These are phyloP conservation scores for Candida caryicola DNA, from an alignment of 805 yeast species.

Conservation along the genomic window DNA sequence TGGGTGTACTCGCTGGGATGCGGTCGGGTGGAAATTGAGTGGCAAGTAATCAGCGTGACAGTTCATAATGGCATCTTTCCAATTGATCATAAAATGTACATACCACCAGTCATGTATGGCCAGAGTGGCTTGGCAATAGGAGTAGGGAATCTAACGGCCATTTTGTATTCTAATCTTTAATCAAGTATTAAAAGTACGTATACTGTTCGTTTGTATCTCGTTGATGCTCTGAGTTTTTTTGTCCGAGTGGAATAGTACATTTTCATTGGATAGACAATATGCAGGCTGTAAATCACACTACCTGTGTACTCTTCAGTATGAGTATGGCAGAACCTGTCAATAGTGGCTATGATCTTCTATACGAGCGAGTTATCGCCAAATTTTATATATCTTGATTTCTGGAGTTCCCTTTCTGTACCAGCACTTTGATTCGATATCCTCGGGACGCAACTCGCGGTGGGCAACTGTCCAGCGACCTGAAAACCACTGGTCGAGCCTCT, in stretches of 20 bases:
- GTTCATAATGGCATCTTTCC: too few relatives aligned
- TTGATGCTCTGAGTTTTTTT: not conserved
- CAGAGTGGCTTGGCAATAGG: slow-evolving; percentile 70
- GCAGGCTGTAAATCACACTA: slow-evolving; percentile 2
- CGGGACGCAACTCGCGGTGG: slow-evolving; percentile 12
- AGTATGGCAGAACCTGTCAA: too few relatives aligned
- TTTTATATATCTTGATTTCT: slow-evolving; percentile 25
- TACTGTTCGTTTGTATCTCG: slow-evolving; percentile 4
- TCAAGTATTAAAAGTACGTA: not conserved
- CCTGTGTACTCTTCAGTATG: not conserved
- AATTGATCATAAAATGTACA: slow-evolving; percentile 24
- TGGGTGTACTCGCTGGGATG: too few relatives aligned
- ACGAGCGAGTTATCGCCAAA: slow-evolving; percentile 1
- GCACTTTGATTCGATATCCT: slow-evolving; percentile 11
- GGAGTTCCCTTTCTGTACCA: slow-evolving; percentile 26
- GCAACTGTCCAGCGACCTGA: slow-evolving; percentile 16
- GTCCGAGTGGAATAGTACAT: not conserved
- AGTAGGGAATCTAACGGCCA: slow-evolving; percentile 45
- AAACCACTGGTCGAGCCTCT: slow-evolving; percentile 18
- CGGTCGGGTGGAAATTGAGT: too few relatives aligned
- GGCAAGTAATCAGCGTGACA: too few relatives aligned
- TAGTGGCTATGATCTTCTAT: not conserved
- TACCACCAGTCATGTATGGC: slow-evolving; percentile 88
- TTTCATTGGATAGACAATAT: slow-evolving; percentile 6
- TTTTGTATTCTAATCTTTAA: slow-evolving; percentile 9